These are phyloP conservation scores for Torulaspora globosa DNA, from an alignment of 1,139 yeast genomes.

Conservation along the genomic window DNA sequence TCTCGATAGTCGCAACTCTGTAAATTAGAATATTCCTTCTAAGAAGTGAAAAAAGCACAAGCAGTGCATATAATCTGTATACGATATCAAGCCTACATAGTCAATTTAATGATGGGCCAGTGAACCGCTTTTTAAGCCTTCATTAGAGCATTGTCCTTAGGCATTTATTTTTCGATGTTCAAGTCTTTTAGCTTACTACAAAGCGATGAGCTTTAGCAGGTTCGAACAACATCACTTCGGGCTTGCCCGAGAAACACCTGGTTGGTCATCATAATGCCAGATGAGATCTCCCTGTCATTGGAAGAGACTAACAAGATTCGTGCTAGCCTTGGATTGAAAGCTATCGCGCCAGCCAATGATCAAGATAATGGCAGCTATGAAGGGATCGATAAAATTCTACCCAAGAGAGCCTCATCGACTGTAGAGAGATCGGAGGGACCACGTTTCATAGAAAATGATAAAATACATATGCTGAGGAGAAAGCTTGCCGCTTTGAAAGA, in stretches of 20 bases:
- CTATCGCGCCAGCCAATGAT: conserved; percentile 36
- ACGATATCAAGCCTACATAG: conserved; percentile 4
- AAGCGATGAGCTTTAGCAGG: conserved; percentile 2
- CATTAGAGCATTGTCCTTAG: background rate
- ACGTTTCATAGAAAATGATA: conserved; percentile 13
- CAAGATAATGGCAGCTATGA: background rate
- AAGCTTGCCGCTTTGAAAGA: conserved; percentile 27
- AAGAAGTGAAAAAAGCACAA: conserved; percentile 8
- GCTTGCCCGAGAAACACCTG: background rate
- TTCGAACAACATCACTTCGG: background rate
- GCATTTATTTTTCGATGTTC: background rate
- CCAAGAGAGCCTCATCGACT: background rate
- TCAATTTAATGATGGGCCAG: background rate
- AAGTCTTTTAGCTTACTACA: background rate
- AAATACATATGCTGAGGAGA: conserved; percentile 22
- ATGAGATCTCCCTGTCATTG: conserved; percentile 39
- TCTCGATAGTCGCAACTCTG: conserved; percentile 15
- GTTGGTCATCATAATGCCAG: conserved; percentile 22
- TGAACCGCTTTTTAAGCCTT: background rate
- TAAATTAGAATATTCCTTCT: conserved; percentile 18
- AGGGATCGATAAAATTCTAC: background rate
- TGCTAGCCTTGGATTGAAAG: conserved; percentile 46
- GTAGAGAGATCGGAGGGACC: background rate
- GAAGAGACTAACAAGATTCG: conserved; percentile 55
- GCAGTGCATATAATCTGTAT: conserved; percentile 4